These are phyloP conservation scores for Eucalyptus dawsonii DNA, from an alignment of 345 rosid genomes.

Conservation along the genomic window DNA sequence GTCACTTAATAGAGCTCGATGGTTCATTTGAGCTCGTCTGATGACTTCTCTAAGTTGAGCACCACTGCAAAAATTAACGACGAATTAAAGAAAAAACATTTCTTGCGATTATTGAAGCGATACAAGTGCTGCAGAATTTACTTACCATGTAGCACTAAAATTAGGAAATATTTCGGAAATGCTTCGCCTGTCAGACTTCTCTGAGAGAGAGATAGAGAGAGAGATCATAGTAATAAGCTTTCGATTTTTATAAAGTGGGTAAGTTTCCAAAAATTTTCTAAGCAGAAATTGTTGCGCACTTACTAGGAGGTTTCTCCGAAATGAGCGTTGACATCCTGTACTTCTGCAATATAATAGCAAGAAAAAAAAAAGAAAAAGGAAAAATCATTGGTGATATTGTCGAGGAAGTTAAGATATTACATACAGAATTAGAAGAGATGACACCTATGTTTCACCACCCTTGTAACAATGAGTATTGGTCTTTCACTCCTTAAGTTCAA, in stretches of 20 bases:
- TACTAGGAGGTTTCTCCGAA: slow-evolving; percentile 37
- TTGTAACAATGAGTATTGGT: background rate
- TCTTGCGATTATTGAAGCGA: background rate
- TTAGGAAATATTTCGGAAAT: slow-evolving; percentile 48
- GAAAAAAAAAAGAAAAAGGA: background rate
- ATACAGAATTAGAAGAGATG: background rate
- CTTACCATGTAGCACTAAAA: slow-evolving; percentile 39
- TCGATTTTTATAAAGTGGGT: background rate
- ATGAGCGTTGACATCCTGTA: slow-evolving; percentile 50
- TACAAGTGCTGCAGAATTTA: background rate
- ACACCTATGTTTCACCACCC: background rate
- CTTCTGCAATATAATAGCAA: slow-evolving; percentile 19
- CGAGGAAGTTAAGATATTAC: background rate
- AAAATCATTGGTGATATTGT: background rate
- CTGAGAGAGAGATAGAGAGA: slow-evolving; percentile 1
- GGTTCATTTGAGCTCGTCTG: slow-evolving; percentile 27
- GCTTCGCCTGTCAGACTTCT: slow-evolving; percentile 35
- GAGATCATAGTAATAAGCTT: background rate
- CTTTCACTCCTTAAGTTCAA: background rate
- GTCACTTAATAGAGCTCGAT: slow-evolving; percentile 18
- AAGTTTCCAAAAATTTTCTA: background rate
- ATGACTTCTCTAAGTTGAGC: slow-evolving; percentile 51
- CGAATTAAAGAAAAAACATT: background rate
- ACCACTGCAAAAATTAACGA: slow-evolving; percentile 7
- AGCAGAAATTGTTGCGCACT: background rate